Evolutionary conservation across 2,329 filamentous ascomycete genomes (phyloP).

Genomic region (Sporothrix pseudoabietina): DNA sequence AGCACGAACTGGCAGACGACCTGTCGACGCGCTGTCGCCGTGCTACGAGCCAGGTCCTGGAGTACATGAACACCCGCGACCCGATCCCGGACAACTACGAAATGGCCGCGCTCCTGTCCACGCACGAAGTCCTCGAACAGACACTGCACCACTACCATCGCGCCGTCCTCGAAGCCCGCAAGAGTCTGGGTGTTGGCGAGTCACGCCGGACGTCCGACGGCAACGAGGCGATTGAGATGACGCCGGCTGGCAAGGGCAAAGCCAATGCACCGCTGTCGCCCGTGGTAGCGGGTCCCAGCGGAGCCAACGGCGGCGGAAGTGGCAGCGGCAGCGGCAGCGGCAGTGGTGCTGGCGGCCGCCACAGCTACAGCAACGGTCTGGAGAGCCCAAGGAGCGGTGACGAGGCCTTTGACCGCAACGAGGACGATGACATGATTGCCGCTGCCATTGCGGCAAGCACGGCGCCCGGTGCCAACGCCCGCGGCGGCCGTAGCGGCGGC

Average conservation of each 20-base stretch:
- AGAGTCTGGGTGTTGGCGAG: slow-evolving; percentile 52
- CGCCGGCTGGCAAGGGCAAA: slow-evolving; percentile 38
- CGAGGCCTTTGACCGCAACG: slow-evolving; percentile 14
- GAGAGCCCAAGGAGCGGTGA: slow-evolving; percentile 2
- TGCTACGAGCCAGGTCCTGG: slow-evolving; percentile 79
- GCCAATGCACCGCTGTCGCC: slow-evolving; percentile 32
- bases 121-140: slow-evolving; percentile 85
- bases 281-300: slow-evolving; percentile 28
- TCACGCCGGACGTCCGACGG: slow-evolving; percentile 38
- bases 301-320: slow-evolving; percentile 27
- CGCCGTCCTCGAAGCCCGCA: slow-evolving; percentile 66
- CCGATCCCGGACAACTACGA: slow-evolving; percentile 89
- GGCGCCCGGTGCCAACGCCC: slow-evolving; percentile 26
- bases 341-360: neutral
- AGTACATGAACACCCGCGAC: slow-evolving; percentile 78
- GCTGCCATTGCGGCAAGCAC: slow-evolving; percentile 34
- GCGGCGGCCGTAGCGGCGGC: neutral
- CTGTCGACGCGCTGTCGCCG: slow-evolving; percentile 84
- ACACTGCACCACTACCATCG: slow-evolving; percentile 84
- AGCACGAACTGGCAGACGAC: slow-evolving; percentile 88
- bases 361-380: slow-evolving; percentile 7
- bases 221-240: slow-evolving; percentile 34
- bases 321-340: slow-evolving; percentile 10
- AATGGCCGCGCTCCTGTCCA: slow-evolving; percentile 89
- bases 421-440: slow-evolving; percentile 33